phyloP scores from a whole-genome alignment of 352 stramenopile genomes.

The Blastocystis sp. region DNA sequence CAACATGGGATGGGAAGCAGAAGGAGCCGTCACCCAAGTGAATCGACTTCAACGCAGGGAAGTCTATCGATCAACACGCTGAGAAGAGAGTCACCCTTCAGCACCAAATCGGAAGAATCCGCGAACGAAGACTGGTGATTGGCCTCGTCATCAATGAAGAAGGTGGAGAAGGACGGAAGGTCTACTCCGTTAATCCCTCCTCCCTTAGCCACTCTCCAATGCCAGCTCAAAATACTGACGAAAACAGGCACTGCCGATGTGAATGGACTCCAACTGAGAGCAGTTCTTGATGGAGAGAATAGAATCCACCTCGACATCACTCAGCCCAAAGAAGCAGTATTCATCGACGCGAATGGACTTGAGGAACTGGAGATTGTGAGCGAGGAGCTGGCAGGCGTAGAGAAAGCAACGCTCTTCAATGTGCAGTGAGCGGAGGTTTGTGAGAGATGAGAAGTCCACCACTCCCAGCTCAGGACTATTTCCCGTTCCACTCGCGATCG shows the following conservation, averaged over 20 bases:
- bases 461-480: background rate
- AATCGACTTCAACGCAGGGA: background rate
- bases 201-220: background rate
- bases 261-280: background rate
- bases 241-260: background rate
- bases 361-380: background rate
- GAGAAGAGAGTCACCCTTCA: background rate
- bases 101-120: background rate
- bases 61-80: background rate
- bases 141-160: background rate
- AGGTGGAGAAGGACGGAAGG: background rate
- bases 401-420: background rate
- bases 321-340: background rate
- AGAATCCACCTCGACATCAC: background rate
- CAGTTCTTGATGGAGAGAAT: background rate
- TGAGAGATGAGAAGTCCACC: background rate
- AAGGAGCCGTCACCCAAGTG: background rate
- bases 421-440: background rate
- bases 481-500: background rate
- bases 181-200: background rate
- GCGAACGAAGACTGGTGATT: background rate
- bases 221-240: background rate
- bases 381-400: background rate
- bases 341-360: background rate
- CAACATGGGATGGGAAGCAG: background rate